Percentiles rank a stretch among this genome's conserved stretches.
Conservation (phyloP, 352 stramenopile genomes). For the Pythium utonaiense region DNA sequence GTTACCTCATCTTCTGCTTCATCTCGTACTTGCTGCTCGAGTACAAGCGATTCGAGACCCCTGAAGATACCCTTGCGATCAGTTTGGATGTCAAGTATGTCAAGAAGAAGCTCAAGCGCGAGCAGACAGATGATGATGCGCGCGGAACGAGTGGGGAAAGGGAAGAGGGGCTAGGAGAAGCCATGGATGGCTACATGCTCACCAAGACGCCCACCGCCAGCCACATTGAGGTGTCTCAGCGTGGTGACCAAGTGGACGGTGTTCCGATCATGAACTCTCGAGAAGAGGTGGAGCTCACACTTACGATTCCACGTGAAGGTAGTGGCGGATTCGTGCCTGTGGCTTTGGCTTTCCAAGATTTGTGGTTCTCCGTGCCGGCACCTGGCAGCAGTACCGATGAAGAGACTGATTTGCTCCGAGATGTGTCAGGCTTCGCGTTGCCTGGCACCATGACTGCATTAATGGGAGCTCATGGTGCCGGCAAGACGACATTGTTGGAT, state of each 20-base stretch:
- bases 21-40: constrained; percentile 29
- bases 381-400: constrained; percentile 20
- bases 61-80: constrained; percentile 33
- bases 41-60: constrained; percentile 31
- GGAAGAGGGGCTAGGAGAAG: background rate
- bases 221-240: background rate
- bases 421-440: constrained; percentile 30
- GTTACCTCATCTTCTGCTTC: constrained; percentile 35
- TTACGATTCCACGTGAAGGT: constrained; percentile 17
- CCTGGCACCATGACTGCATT: constrained; percentile 55
- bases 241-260: background rate
- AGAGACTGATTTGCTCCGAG: constrained; percentile 48
- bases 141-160: background rate
- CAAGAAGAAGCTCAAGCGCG: constrained; percentile 7
- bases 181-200: constrained; percentile 20
- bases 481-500: constrained; percentile 95
- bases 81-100: constrained; percentile 15
- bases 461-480: constrained; percentile 71
- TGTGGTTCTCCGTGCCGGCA: constrained; percentile 29
- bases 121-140: constrained; percentile 7
- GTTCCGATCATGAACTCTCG: background rate
- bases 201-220: constrained; percentile 6
- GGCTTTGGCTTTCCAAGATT: constrained; percentile 27
- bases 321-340: constrained; percentile 25
- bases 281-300: constrained; percentile 6